Conservation (phyloP, 2,329 filamentous ascomycete genomes). For the Hypomyces rosellus region DNA sequence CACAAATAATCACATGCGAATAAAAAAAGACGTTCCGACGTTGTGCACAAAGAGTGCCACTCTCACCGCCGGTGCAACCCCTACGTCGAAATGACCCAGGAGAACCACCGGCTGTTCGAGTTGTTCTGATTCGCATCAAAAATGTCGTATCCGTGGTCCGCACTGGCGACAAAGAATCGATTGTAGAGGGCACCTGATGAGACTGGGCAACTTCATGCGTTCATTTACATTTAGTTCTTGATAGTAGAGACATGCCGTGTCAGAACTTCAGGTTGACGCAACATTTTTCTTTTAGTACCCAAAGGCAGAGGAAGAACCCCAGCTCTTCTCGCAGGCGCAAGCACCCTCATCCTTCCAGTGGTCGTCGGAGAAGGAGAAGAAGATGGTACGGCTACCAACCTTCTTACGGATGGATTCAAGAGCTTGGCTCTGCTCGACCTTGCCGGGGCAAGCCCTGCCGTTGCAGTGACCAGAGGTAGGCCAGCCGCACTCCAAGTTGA, state of each 20-base stretch:
- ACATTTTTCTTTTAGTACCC: conserved; percentile 8
- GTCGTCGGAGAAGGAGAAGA: conserved; percentile 80
- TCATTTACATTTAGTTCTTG: conserved; percentile 4
- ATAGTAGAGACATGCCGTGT: not conserved
- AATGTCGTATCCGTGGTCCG: too few relatives aligned
- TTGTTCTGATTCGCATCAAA: too few relatives aligned
- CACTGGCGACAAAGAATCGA: not conserved
- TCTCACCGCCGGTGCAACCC: not conserved
- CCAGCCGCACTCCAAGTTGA: conserved; percentile 91
- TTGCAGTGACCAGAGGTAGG: conserved; percentile 65
- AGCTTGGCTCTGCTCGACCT: conserved; percentile 61
- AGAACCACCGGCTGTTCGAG: not conserved
- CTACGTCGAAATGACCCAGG: not conserved
- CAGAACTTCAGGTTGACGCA: not conserved
- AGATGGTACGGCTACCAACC: conserved; percentile 62
- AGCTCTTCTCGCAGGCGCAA: conserved; percentile 73
- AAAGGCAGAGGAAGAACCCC: conserved; percentile 49
- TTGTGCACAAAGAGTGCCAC: not conserved
- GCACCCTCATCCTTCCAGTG: conserved; percentile 68
- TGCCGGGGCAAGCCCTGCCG: conserved; percentile 64
- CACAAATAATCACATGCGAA: conserved; percentile 4
- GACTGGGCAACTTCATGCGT: conserved; percentile 2
- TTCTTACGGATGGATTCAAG: conserved; percentile 62
- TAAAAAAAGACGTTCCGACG: not conserved
- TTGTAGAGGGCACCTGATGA: not conserved